Evolutionary conservation across 768 basidiomycete species (phyloP).

Genomic region (Sistotremastrum niveocremeum): DNA sequence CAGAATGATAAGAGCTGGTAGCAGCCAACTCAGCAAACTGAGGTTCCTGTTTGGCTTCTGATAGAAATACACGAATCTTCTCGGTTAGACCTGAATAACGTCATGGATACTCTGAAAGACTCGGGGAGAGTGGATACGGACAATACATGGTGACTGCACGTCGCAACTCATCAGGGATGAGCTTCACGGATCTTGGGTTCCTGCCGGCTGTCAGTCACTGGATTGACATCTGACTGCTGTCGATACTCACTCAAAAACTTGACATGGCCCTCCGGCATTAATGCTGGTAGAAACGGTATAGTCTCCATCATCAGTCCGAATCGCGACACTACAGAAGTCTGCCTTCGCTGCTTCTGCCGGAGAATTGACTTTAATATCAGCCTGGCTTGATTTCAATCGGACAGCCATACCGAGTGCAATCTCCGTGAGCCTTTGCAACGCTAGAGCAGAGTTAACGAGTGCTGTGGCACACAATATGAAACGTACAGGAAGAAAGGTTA

Average conservation of each 20-base stretch:
- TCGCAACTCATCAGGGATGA: constrained; percentile 46
- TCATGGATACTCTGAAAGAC: not conserved
- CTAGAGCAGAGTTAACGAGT: constrained; percentile 16
- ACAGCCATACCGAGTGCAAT: constrained; percentile 43
- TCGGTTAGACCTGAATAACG: constrained; percentile 41
- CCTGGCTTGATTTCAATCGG: not conserved
- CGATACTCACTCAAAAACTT: constrained; percentile 50
- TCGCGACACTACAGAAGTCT: constrained; percentile 53
- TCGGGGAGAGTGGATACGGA: constrained; percentile 11
- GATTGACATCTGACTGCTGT: not conserved
- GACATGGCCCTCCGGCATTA: constrained; percentile 42
- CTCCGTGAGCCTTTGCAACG: constrained; percentile 56
- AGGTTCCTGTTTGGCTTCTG: constrained; percentile 40
- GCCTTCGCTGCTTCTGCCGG: constrained; percentile 47
- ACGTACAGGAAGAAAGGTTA: constrained; percentile 45
- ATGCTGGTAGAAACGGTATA: constrained; percentile 59
- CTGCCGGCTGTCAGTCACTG: constrained; percentile 18
- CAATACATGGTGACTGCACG: constrained; percentile 56
- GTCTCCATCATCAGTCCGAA: constrained; percentile 56
- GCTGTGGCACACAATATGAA: not conserved
- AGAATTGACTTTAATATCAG: constrained; percentile 1
- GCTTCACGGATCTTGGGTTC: constrained; percentile 45
- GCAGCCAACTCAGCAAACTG: not conserved
- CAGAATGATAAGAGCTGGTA: constrained; percentile 37
- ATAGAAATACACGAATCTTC: constrained; percentile 51